Evolutionary conservation across 345 rosid species (phyloP).

Genomic region (Hypericum perforatum): DNA sequence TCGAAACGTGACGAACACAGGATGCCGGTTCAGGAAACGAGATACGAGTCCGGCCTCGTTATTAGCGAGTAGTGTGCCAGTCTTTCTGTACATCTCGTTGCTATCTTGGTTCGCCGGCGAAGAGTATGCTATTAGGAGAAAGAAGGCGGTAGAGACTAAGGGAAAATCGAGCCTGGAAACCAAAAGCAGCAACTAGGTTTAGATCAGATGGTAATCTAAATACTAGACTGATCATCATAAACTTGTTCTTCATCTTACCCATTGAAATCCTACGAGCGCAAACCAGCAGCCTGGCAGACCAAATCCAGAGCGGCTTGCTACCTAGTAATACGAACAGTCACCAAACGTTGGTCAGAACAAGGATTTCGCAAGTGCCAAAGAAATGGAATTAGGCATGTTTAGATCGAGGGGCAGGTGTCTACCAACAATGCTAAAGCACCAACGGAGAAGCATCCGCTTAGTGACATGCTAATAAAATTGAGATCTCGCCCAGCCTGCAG

Average conservation of each 20-base stretch:
- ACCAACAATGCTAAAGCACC: slow-evolving; percentile 54
- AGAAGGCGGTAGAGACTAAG: slow-evolving; percentile 48
- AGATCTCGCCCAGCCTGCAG: slow-evolving; percentile 83
- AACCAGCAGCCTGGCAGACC: slow-evolving; percentile 72
- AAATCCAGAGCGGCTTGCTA: slow-evolving; percentile 43
- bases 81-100: neutral
- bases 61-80: too few relatives aligned
- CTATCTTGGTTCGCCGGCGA: slow-evolving; percentile 35
- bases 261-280: slow-evolving; percentile 57
- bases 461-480: slow-evolving; percentile 54
- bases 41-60: too few relatives aligned
- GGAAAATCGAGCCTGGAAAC: slow-evolving; percentile 50
- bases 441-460: slow-evolving; percentile 54
- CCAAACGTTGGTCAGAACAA: neutral
- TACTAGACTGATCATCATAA: slow-evolving; percentile 3
- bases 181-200: neutral
- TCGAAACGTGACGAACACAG: too few relatives aligned
- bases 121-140: slow-evolving; percentile 43
- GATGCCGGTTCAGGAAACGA: too few relatives aligned
- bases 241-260: slow-evolving; percentile 34
- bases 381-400: neutral
- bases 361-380: slow-evolving; percentile 1
- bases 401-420: slow-evolving; percentile 5
- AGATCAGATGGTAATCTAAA: neutral
- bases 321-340: slow-evolving; percentile 20